These are phyloP conservation scores for Verticillium dahliae DNA, from an alignment of 2,329 filamentous ascomycete species.

Conservation along the genomic window DNA sequence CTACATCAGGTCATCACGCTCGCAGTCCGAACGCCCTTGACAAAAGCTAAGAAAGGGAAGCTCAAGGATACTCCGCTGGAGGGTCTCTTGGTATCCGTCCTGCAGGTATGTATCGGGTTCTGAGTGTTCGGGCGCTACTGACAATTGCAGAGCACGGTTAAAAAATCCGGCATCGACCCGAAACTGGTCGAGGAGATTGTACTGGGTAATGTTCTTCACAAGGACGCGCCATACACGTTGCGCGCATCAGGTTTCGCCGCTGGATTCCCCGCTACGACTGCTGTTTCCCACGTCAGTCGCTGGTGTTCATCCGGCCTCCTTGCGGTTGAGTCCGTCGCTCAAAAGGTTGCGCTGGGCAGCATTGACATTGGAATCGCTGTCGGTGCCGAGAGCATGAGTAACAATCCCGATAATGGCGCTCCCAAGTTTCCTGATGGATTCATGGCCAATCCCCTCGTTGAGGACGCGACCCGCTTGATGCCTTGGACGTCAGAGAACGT, in stretches of 20 bases:
- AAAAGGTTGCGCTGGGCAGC: constrained; percentile 58
- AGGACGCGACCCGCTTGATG: constrained; percentile 66
- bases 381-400: constrained; percentile 64
- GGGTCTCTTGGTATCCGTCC: constrained; percentile 55
- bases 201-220: constrained; percentile 61
- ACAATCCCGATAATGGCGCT: constrained; percentile 3
- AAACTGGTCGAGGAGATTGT: constrained; percentile 62
- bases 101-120: constrained; percentile 37
- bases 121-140: neutral
- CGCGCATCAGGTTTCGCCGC: constrained; percentile 65
- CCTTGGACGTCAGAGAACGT: constrained; percentile 73
- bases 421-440: constrained; percentile 41
- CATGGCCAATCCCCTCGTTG: constrained; percentile 51
- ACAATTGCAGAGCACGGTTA: neutral
- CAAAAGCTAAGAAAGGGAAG: constrained; percentile 62
- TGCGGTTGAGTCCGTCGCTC: constrained; percentile 67
- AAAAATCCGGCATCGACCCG: constrained; percentile 40
- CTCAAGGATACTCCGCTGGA: constrained; percentile 69
- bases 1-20: constrained; percentile 43
- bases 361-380: constrained; percentile 66
- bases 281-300: constrained; percentile 61
- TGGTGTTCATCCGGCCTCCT: constrained; percentile 73
- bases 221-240: constrained; percentile 61
- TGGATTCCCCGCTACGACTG: constrained; percentile 65
- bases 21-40: constrained; percentile 60